Evolutionary conservation across 179 eudicot species (phyloP), one percentile per base, ranked within the genome.

Genomic region (Nepenthes alata): DNA sequence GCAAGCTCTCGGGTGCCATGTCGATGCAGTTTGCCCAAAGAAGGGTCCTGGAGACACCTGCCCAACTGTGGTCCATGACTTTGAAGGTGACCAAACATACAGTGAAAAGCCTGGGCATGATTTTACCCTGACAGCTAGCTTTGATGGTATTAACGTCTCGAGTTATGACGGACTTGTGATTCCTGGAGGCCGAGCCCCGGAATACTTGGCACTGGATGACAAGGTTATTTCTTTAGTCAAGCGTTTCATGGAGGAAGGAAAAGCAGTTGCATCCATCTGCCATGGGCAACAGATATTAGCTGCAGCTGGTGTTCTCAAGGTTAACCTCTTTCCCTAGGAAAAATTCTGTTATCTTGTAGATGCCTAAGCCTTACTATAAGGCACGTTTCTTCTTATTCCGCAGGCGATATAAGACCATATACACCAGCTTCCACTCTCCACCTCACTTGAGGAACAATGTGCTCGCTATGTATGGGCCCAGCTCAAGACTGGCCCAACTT

Each of bases 111-210:
- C 91, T 35, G 98, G 98, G 35, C 96, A 89, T 75, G 75, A 83
- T 72, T 91, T 91, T 57, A 75, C 71, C 1, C 68, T 91, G 60
- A 91, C 80, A 4, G 91, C 95, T 6, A 62, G 72, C 61, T 91
- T 86, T 72, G 83, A 83, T 52, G 79, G 67, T 62, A 39, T 91
- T 41, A 70, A 80, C 70, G 79, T 73, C 60, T 81, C 89, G 47
- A 80, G 78, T 76, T 91, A 91, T 75, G 95, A 89, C 73, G 98
- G 85, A 45, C 89, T 91, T 67, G 96, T 91, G 63, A 84, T 91
- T 57, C 98, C 98, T 39, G 98, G 98, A 61, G 98, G 98, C 13
- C 83, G 98, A 35, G 98, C 96, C 67, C 98, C 98, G 12, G 98
- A 91, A 68, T 91, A 89, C 70, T 82, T 89, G 60, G 91, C 98